Conservation (phyloP, 2,329 filamentous ascomycete species). For the Exophiala viscosa region DNA sequence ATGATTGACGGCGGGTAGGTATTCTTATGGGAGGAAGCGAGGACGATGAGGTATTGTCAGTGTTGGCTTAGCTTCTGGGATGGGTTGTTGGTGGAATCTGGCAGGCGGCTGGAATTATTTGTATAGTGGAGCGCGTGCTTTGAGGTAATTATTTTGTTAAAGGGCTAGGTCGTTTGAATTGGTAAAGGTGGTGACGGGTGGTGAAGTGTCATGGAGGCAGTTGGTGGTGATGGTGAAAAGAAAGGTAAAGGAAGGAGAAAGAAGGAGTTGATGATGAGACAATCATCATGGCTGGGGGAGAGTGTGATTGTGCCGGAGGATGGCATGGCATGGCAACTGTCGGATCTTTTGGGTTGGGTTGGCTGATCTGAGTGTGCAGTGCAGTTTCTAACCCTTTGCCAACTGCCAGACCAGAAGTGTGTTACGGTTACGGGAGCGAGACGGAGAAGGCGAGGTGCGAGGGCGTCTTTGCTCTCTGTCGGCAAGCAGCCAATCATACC, state of each 20-base stretch:
- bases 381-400: background rate
- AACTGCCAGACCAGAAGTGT: no score
- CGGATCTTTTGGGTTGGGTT: constrained; percentile 18
- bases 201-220: constrained; percentile 19
- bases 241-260: constrained; percentile 19
- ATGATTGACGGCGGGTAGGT: constrained; percentile 3
- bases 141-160: constrained; percentile 18
- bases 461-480: no score
- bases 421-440: background rate
- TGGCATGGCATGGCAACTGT: constrained; percentile 15
- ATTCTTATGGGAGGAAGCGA: constrained; percentile 1
- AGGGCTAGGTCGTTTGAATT: constrained; percentile 7
- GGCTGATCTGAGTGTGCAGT: constrained; percentile 6
- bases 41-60: constrained; percentile 3
- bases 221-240: constrained; percentile 12
- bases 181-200: constrained; percentile 29
- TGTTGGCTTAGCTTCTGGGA: constrained; percentile 29
- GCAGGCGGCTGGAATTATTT: constrained; percentile 19
- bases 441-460: background rate
- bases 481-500: no score
- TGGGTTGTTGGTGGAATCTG: constrained; percentile 10
- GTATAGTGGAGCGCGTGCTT: constrained; percentile 4
- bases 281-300: constrained; percentile 18
- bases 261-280: constrained; percentile 22
- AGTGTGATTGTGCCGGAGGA: constrained; percentile 24